Conservation (phyloP, 768 basidiomycete species). For the Leucocoprinus leucothites region DNA sequence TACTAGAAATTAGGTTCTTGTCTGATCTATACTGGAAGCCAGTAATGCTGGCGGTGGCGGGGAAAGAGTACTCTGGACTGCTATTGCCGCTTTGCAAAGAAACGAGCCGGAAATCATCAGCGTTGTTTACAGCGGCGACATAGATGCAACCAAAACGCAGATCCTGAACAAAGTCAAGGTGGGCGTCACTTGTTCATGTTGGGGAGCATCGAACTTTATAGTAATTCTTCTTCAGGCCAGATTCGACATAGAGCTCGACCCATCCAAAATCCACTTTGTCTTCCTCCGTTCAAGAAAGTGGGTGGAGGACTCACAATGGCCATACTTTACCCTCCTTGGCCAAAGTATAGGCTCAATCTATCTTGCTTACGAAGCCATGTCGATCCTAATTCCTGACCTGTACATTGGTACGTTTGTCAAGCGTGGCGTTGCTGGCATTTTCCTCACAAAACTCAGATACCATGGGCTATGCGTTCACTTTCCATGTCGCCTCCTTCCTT, state of each 20-base stretch:
- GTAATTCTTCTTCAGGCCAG: constrained; percentile 48
- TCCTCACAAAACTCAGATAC: constrained; percentile 56
- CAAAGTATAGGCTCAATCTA: constrained; percentile 88
- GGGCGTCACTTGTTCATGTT: constrained; percentile 15
- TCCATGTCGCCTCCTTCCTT: constrained; percentile 68
- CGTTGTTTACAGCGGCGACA: constrained; percentile 89
- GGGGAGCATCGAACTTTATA: neutral
- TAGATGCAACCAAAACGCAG: constrained; percentile 70
- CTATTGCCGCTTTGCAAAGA: constrained; percentile 73
- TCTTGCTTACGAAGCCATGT: constrained; percentile 81
- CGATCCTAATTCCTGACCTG: constrained; percentile 77
- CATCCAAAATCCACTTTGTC: constrained; percentile 72
- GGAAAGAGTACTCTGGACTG: constrained; percentile 94
- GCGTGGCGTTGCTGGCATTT: neutral
- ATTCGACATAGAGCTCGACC: constrained; percentile 74
- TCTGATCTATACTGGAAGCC: constrained; percentile 37
- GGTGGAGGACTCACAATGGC: constrained; percentile 83
- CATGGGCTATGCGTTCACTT: constrained; percentile 97
- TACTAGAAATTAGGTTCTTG: constrained; percentile 1
- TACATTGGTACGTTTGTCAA: constrained; percentile 67
- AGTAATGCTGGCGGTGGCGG: constrained; percentile 97
- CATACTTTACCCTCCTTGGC: constrained; percentile 86
- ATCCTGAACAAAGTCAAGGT: constrained; percentile 86
- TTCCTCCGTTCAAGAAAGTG: constrained; percentile 67
- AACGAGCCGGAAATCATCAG: constrained; percentile 61